Conservation (phyloP, 768 basidiomycete genomes). For the Leccinellum albellum region DNA sequence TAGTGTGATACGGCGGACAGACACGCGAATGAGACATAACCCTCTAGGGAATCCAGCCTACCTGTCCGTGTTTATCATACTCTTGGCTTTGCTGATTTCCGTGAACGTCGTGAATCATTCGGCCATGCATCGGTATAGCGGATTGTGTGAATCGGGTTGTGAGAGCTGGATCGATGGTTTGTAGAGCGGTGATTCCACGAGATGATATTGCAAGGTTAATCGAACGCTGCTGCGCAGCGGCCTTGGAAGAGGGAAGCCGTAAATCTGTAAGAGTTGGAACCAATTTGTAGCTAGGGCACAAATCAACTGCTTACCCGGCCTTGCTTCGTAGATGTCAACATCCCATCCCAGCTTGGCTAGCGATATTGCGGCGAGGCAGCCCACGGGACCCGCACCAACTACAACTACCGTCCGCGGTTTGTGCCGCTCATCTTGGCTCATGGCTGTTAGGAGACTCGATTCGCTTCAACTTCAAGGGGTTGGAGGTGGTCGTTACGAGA, state of each 20-base stretch:
- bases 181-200: conserved; percentile 85
- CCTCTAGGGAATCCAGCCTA: conserved; percentile 33
- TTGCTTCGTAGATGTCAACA: conserved; percentile 75
- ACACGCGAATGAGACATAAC: conserved; percentile 19
- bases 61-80: conserved; percentile 89
- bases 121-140: conserved; percentile 90
- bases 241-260: conserved; percentile 66
- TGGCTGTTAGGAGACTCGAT: conserved; percentile 3
- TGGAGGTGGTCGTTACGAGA: neutral
- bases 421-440: conserved; percentile 10
- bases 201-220: conserved; percentile 97
- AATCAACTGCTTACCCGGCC: conserved; percentile 53
- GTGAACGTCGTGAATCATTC: conserved; percentile 85
- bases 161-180: conserved; percentile 69
- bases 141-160: conserved; percentile 69
- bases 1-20: conserved; percentile 16
- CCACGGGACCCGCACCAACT: conserved; percentile 91
- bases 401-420: conserved; percentile 50
- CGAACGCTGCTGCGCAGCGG: conserved; percentile 70
- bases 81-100: conserved; percentile 77
- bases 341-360: conserved; percentile 85
- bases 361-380: conserved; percentile 83
- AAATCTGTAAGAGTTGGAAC: conserved; percentile 49
- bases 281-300: conserved; percentile 11
- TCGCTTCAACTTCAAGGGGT: neutral